phyloP scores from a whole-genome alignment of 805 yeast species.

The Brettanomyces nanus region DNA sequence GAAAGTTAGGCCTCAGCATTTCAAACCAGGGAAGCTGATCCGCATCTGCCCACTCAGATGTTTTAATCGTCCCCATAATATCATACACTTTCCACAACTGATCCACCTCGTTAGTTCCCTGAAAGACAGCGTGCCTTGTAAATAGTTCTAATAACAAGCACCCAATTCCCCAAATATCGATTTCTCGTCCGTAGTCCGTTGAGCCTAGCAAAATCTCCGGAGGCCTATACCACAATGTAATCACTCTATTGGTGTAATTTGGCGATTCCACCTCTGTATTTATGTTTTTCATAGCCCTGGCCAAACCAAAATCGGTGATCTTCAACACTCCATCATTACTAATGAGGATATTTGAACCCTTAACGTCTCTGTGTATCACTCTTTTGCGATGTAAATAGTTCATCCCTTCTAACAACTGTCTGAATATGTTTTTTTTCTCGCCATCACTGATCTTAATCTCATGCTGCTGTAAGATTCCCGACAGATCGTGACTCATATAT shows the following conservation, averaged over 20 bases:
- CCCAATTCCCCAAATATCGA: slow-evolving; percentile 97
- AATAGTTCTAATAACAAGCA: slow-evolving; percentile 81
- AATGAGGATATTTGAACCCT: slow-evolving; percentile 69
- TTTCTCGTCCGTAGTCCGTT: slow-evolving; percentile 82
- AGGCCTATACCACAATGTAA: slow-evolving; percentile 96
- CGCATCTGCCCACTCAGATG: slow-evolving; percentile 69
- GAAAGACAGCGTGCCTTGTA: slow-evolving; percentile 67
- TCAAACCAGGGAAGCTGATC: slow-evolving; percentile 88
- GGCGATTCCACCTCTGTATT: slow-evolving; percentile 44
- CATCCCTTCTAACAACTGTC: slow-evolving; percentile 61
- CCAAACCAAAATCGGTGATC: slow-evolving; percentile 79
- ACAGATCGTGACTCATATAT: slow-evolving; percentile 87
- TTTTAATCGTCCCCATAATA: slow-evolving; percentile 80
- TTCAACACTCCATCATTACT: slow-evolving; percentile 55
- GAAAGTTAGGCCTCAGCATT: slow-evolving; percentile 55
- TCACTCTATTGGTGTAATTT: slow-evolving; percentile 90
- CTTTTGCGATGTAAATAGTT: slow-evolving; percentile 59
- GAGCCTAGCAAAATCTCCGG: slow-evolving; percentile 90
- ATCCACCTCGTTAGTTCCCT: slow-evolving; percentile 81
- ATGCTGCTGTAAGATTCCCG: slow-evolving; percentile 79
- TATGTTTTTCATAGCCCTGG: slow-evolving; percentile 59
- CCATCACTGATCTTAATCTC: slow-evolving; percentile 52
- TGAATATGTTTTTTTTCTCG: slow-evolving; percentile 58
- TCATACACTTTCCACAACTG: slow-evolving; percentile 72
- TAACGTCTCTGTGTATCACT: slow-evolving; percentile 73